Evolutionary conservation across 768 basidiomycete genomes (phyloP), one percentile per base, ranked within the genome.

Genomic region (Macrolepiota albuminosa): DNA sequence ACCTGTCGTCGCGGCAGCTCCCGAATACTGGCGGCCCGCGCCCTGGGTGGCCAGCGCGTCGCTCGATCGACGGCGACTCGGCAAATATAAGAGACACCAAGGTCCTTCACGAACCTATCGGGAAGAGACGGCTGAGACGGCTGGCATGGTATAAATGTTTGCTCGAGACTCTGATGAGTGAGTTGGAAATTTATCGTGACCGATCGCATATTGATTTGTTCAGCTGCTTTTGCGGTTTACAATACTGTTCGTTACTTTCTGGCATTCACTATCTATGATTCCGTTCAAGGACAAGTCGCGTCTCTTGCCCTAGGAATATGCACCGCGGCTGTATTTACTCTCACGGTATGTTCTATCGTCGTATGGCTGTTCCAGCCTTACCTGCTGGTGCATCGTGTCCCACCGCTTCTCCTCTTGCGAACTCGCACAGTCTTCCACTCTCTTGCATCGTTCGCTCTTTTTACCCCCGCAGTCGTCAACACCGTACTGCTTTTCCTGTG

Each of bases 171-270:
- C 55, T 78, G 14, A 70, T 80, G 39, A 75, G 81, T 81, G 60
- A 63, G 80, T 68, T 8, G n/a, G 31, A 58, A 46, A 37, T 54
- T 21, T n/a, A 11, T 48, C 18, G n/a, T 47, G 18, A 45, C 36
- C 13, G 10, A 31, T 49, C 43, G 36, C 40, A 40, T 50, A 34
- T 40, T 42, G 18, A 39, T 40, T 31, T 54, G n/a, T 54, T 14
- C 57, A 88, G 87, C 74, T 61, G 69, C 68, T 33, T 91, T 88
- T 86, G 79, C 83, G 31, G 67, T 76, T 8, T 91, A 88, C 69
- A 86, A 80, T 61, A 76, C 81, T 6, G 69, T 84, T 55, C 85
- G 88, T 47, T 92, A 91, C 68, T 85, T 81, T 65, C 65, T 89
- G 11, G 84, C 86, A 4, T 86, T 80, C 64, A 73, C 73, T 10